Conservation (phyloP, 257 asterid species). For the Solanum dulcamara region DNA sequence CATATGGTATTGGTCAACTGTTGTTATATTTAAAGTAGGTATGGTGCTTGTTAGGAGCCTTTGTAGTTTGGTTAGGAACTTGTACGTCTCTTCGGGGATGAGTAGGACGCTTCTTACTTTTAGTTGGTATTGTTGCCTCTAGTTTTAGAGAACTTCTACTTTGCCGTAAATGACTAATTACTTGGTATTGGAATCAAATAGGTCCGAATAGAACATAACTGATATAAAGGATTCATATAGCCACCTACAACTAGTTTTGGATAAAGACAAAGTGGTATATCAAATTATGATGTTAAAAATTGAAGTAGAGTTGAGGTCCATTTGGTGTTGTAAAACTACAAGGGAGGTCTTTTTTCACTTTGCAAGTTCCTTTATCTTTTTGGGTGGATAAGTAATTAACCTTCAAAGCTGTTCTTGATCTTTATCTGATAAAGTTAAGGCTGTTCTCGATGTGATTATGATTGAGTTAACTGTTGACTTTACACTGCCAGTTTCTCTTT, state of each 20-base stretch:
- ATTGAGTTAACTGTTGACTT: neutral
- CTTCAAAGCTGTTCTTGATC: neutral
- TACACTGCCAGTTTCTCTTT: neutral
- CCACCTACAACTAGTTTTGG: neutral
- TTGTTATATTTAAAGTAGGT: neutral
- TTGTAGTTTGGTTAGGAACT: neutral
- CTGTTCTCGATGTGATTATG: neutral
- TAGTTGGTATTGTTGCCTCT: neutral
- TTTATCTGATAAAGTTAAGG: neutral
- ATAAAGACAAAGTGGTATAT: neutral
- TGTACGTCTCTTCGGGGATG: neutral
- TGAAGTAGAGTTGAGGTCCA: neutral
- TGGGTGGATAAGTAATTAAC: neutral
- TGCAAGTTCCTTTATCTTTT: neutral
- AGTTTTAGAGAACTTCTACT: neutral
- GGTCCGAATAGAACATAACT: neutral
- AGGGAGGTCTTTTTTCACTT: neutral
- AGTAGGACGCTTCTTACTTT: neutral
- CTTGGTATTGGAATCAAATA: neutral
- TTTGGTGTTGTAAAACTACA: neutral
- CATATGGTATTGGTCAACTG: neutral
- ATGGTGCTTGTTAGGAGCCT: neutral
- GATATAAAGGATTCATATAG: neutral
- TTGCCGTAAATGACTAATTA: neutral
- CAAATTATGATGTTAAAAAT: neutral